Evolutionary conservation across 2,329 filamentous ascomycete genomes (phyloP).

Genomic region (Myriosclerotinia duriaeana): DNA sequence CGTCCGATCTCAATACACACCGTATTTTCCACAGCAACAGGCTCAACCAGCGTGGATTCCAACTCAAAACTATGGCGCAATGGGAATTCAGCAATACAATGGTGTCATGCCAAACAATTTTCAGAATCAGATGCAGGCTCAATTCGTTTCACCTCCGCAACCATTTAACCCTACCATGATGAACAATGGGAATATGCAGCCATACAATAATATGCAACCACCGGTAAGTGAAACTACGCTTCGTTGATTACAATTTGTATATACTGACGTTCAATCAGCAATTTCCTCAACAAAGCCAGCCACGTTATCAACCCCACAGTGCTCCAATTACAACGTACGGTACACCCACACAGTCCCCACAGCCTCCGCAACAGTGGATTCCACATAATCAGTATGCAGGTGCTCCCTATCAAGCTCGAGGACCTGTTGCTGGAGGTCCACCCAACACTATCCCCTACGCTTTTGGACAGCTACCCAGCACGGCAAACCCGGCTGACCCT

Average conservation of each 20-base stretch:
- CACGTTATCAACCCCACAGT: conserved; percentile 39
- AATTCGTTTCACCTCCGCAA: conserved; percentile 44
- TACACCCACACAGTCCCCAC: conserved; percentile 39
- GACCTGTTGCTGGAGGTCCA: conserved; percentile 32
- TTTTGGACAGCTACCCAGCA: conserved; percentile 74
- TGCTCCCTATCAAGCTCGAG: conserved; percentile 37
- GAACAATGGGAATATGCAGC: conserved; percentile 45
- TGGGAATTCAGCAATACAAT: conserved; percentile 50
- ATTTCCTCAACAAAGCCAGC: conserved; percentile 37
- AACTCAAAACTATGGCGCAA: conserved; percentile 53
- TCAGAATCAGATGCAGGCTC: conserved; percentile 40
- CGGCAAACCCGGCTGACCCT: conserved; percentile 67
- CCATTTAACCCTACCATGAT: conserved; percentile 38
- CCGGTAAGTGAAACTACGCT: conserved; percentile 31
- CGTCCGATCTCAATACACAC: conserved; percentile 66
- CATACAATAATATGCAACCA: conserved; percentile 34
- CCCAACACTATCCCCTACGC: conserved; percentile 59
- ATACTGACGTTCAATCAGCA: conserved; percentile 33
- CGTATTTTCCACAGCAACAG: conserved; percentile 59
- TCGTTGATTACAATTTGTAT: not conserved
- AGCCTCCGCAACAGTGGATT: conserved; percentile 38
- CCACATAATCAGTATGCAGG: conserved; percentile 35
- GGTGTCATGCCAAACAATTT: conserved; percentile 45
- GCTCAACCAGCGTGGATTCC: conserved; percentile 58
- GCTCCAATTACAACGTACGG: conserved; percentile 40